Conservation (phyloP, 2,329 filamentous ascomycete species). For the Verticillium dahliae region DNA sequence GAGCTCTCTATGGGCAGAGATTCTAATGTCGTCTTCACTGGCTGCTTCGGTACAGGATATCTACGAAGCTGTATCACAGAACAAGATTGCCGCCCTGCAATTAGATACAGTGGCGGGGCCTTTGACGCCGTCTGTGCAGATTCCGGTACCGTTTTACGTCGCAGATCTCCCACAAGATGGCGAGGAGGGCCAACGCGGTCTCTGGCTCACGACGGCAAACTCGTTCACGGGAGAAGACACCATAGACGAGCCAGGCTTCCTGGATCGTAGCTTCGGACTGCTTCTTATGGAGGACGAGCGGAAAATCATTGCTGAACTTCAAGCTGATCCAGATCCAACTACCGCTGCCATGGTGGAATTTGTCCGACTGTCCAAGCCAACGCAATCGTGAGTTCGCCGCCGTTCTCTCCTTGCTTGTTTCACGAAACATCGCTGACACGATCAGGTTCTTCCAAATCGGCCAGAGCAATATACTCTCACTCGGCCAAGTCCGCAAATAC, state of each 20-base stretch:
- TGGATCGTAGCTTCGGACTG: conserved; percentile 82
- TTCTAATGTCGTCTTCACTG: conserved; percentile 66
- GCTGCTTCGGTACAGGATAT: conserved; percentile 78
- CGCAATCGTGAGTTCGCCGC: conserved; percentile 44
- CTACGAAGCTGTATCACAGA: conserved; percentile 73
- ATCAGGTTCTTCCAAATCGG: conserved; percentile 60
- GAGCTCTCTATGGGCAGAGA: conserved; percentile 62
- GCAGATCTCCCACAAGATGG: conserved; percentile 64
- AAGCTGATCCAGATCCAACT: conserved; percentile 69
- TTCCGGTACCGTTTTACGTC: conserved; percentile 61
- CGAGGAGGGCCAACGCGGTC: conserved; percentile 63
- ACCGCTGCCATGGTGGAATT: conserved; percentile 76
- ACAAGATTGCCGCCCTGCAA: conserved; percentile 78
- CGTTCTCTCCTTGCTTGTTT: neutral
- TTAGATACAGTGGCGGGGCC: conserved; percentile 57
- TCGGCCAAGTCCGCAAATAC: conserved; percentile 77
- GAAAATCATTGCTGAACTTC: conserved; percentile 65
- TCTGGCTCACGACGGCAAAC: conserved; percentile 85
- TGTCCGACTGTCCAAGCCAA: conserved; percentile 66
- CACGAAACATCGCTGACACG: neutral
- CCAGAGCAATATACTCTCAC: conserved; percentile 63
- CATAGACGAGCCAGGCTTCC: conserved; percentile 56
- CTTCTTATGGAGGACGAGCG: conserved; percentile 79
- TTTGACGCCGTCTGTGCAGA: conserved; percentile 57
- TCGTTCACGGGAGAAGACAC: conserved; percentile 64